Evolutionary conservation across 202 grass and related monocot genomes (phyloP), one percentile per base, ranked within the genome.

Genomic region (Zizania palustris): DNA sequence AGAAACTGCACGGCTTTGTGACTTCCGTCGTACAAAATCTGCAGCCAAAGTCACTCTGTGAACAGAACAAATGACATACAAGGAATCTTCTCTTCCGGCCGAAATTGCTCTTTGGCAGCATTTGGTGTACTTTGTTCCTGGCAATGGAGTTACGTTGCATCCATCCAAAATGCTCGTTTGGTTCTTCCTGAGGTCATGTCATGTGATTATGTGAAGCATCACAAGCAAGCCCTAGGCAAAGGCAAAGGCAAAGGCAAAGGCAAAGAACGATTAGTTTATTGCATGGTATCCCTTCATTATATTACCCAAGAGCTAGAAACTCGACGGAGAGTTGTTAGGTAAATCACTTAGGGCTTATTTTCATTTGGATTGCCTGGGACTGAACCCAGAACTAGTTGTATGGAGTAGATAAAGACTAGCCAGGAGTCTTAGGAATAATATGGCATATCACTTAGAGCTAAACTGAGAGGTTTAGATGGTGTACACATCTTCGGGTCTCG

Each of bases 161-260:
- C 67, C 44, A 57, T 72, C 73, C 67, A 79, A 83, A 60, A 40
- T 16, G 45, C 76, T 20, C 13, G 10, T 61, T 78, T 55, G 68
- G 38, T 67, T 70, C 22, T 21, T 18, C 40, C 45, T 83, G 55
- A 87, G 63, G 68, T 87, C 79, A 74, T 87, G n/a, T n/a, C n/a
- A n/a, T n/a, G n/a, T n/a, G n/a, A n/a, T n/a, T n/a, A n/a, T n/a
- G 28, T 28, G 68, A 41, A 61, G 60, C 74, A 21, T 53, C 64
- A 71, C 20, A 51, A n/a, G n/a, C n/a, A n/a, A n/a, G n/a, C n/a
- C n/a, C n/a, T n/a, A n/a, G n/a, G n/a, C n/a, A n/a, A n/a, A n/a
- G n/a, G n/a, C n/a, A n/a, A n/a, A n/a, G n/a, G n/a, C n/a, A n/a
- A n/a, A 16, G 0, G 61, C 6, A 45, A 14, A 45, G 6, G 45